These are phyloP conservation scores for Podosphaera xanthii DNA, from an alignment of 2,329 filamentous ascomycete species.

Conservation along the genomic window DNA sequence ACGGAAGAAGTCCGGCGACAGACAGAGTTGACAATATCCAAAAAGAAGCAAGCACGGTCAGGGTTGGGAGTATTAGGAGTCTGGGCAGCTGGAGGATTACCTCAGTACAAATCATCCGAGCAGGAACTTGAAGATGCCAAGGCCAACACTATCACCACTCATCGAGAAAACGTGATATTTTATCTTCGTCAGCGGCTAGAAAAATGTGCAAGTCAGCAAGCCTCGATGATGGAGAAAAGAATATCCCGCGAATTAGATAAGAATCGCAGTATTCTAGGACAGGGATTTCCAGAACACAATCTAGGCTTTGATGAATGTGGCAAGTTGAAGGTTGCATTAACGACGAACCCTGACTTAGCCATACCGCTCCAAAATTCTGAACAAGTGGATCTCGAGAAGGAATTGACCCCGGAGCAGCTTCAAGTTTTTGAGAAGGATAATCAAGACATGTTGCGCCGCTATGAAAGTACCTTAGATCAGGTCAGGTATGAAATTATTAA, in stretches of 20 bases:
- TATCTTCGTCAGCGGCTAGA: constrained; percentile 56
- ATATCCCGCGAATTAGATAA: constrained; percentile 70
- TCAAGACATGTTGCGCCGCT: constrained; percentile 76
- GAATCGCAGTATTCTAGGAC: constrained; percentile 66
- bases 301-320: constrained; percentile 8
- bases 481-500: constrained; percentile 43
- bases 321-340: constrained; percentile 8
- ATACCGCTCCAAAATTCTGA: constrained; percentile 7
- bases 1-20: constrained; percentile 65
- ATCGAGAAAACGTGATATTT: constrained; percentile 68
- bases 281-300: constrained; percentile 22
- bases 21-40: constrained; percentile 45
- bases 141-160: constrained; percentile 39
- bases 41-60: constrained; percentile 40
- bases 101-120: constrained; percentile 34
- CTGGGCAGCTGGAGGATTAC: constrained; percentile 45
- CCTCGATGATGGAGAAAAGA: constrained; percentile 80
- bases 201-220: constrained; percentile 54
- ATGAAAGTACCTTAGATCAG: constrained; percentile 83
- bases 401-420: constrained; percentile 60
- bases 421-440: constrained; percentile 91
- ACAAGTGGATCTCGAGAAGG: constrained; percentile 13
- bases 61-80: constrained; percentile 39
- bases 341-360: constrained; percentile 4
- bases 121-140: constrained; percentile 50